phyloP scores from a whole-genome alignment of 2,329 filamentous ascomycete genomes.

The Colletotrichum nymphaeae region DNA sequence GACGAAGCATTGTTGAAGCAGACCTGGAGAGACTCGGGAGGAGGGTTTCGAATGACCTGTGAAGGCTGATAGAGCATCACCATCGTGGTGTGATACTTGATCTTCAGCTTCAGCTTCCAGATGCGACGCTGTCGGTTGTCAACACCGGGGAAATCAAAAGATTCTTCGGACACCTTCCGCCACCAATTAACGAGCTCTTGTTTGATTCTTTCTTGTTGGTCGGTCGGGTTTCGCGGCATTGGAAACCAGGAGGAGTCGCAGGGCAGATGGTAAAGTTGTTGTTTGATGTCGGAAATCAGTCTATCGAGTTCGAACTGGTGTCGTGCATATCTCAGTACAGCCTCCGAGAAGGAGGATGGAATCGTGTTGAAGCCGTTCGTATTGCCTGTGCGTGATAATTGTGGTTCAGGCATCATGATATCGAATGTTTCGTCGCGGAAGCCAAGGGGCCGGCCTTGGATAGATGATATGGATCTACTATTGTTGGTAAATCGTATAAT shows the following conservation, averaged over 20 bases:
- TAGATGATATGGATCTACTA: constrained; percentile 47
- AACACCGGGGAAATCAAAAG: constrained; percentile 12
- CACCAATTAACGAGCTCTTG: constrained; percentile 35
- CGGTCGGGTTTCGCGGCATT: constrained; percentile 2
- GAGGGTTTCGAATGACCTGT: constrained; percentile 45
- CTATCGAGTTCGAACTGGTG: constrained; percentile 42
- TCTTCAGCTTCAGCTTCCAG: constrained; percentile 43
- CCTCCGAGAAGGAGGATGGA: constrained; percentile 10
- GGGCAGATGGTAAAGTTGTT: constrained; percentile 40
- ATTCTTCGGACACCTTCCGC: constrained; percentile 7
- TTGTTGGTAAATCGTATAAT: neutral
- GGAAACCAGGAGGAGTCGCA: constrained; percentile 36
- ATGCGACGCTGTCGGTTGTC: constrained; percentile 34
- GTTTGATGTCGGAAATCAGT: constrained; percentile 40
- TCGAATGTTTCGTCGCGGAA: constrained; percentile 52
- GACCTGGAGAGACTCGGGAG: constrained; percentile 40
- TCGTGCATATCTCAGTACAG: constrained; percentile 39
- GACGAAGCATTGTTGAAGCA: constrained; percentile 45
- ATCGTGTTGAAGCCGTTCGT: neutral
- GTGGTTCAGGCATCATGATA: constrained; percentile 38
- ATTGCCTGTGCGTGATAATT: neutral
- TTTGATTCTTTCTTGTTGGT: constrained; percentile 34
- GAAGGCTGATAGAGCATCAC: constrained; percentile 50
- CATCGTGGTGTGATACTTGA: constrained; percentile 47
- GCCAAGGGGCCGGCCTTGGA: constrained; percentile 51